phyloP scores from a whole-genome alignment of 306 rosid species.

The Cucumis melo region DNA sequence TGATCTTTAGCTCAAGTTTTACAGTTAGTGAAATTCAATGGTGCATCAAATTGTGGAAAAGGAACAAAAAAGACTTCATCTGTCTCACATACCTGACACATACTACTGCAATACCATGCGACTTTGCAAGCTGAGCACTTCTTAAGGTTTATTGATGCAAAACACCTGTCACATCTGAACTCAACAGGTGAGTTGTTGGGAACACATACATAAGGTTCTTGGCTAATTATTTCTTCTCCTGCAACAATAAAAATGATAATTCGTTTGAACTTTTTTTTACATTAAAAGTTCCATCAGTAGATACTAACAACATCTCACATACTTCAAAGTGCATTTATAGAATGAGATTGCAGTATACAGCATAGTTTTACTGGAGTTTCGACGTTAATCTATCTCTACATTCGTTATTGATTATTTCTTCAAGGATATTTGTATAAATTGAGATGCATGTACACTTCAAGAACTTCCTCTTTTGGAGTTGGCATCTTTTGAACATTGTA shows the following conservation, averaged over 20 bases:
- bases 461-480: neutral
- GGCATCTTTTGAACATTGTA: neutral
- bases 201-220: conserved; percentile 58
- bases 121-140: conserved; percentile 57
- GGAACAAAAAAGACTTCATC: neutral
- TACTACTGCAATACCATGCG: conserved; percentile 46
- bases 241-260: conserved; percentile 10
- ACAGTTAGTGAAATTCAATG: neutral
- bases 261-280: neutral
- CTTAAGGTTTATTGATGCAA: conserved; percentile 33
- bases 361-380: neutral
- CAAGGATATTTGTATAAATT: neutral
- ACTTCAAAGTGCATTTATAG: neutral
- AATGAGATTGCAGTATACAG: neutral
- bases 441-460: neutral
- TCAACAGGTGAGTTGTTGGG: conserved; percentile 38
- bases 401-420: neutral
- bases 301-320: neutral
- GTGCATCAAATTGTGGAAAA: neutral
- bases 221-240: conserved; percentile 67
- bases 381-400: neutral
- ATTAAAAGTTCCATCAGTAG: neutral
- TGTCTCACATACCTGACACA: conserved; percentile 41
- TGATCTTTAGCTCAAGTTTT: neutral
- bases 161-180: conserved; percentile 60